phyloP scores from a whole-genome alignment of 495 filamentous ascomycete species.

The Cairneyella variabilis region DNA sequence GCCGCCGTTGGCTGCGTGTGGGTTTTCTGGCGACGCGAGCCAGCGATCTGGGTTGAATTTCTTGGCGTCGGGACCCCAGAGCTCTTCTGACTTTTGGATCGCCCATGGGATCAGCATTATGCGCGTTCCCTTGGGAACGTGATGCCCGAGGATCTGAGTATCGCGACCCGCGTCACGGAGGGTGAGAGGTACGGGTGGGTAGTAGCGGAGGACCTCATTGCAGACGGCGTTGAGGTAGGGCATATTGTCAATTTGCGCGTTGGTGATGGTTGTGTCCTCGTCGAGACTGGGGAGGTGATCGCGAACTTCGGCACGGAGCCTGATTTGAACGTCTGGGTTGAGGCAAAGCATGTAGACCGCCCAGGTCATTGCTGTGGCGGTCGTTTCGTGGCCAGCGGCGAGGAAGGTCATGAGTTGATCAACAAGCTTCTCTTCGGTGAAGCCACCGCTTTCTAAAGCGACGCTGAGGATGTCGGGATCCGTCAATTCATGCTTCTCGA shows the following conservation, averaged over 20 bases:
- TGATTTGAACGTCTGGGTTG: constrained; percentile 42
- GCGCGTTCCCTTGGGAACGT: constrained; percentile 46
- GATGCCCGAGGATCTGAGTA: constrained; percentile 49
- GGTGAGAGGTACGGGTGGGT: constrained; percentile 44
- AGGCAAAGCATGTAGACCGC: constrained; percentile 47
- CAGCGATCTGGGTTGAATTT: constrained; percentile 61
- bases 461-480: constrained; percentile 81
- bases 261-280: constrained; percentile 40
- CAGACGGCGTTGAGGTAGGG: constrained; percentile 52
- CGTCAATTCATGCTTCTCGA: constrained; percentile 45
- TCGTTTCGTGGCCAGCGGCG: constrained; percentile 82
- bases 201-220: constrained; percentile 35
- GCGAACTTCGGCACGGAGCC: constrained; percentile 52
- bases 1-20: constrained; percentile 39
- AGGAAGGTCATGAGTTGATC: constrained; percentile 97
- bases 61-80: constrained; percentile 57
- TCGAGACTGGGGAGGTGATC: constrained; percentile 57
- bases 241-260: constrained; percentile 48
- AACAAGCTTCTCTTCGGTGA: constrained; percentile 74
- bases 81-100: constrained; percentile 46
- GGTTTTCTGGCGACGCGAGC: constrained; percentile 36
- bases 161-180: constrained; percentile 53
- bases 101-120: constrained; percentile 55
- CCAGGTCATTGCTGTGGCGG: constrained; percentile 54
- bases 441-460: constrained; percentile 71